Conservation (phyloP, 176 grass and related monocot genomes). For the Zea luxurians region DNA sequence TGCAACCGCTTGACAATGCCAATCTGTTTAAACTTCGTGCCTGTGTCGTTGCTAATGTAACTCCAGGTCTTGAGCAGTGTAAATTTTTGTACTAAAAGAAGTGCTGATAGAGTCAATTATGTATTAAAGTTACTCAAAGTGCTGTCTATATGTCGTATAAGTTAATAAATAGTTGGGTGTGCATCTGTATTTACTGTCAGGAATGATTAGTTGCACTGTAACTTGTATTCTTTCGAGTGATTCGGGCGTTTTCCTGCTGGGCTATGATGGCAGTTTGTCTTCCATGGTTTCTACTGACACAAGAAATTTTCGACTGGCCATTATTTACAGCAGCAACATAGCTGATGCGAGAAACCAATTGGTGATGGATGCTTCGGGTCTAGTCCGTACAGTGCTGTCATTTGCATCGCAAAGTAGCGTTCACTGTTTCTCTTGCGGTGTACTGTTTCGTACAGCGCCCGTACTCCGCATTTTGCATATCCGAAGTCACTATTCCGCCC, state of each 20-base stretch:
- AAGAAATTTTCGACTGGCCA: background rate
- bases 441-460: background rate
- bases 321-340: background rate
- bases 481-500: too few relatives aligned
- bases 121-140: slow-evolving; percentile 33
- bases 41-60: slow-evolving; percentile 34
- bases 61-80: slow-evolving; percentile 36
- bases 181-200: slow-evolving; percentile 29
- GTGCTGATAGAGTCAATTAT: slow-evolving; percentile 33
- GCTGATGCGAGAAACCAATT: background rate
- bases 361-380: background rate
- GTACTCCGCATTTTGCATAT: too few relatives aligned
- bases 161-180: slow-evolving; percentile 32
- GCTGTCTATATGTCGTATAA: slow-evolving; percentile 40
- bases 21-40: background rate
- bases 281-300: slow-evolving; percentile 4
- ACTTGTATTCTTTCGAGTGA: slow-evolving; percentile 7
- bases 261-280: background rate
- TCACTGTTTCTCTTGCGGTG: background rate
- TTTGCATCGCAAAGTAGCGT: background rate
- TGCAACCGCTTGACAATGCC: slow-evolving; percentile 4
- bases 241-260: background rate
- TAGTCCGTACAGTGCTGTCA: background rate
- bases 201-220: slow-evolving; percentile 18
- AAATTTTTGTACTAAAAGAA: slow-evolving; percentile 51